phyloP scores from a whole-genome alignment of 495 filamentous ascomycete species.

The Cladorrhinum samala region DNA sequence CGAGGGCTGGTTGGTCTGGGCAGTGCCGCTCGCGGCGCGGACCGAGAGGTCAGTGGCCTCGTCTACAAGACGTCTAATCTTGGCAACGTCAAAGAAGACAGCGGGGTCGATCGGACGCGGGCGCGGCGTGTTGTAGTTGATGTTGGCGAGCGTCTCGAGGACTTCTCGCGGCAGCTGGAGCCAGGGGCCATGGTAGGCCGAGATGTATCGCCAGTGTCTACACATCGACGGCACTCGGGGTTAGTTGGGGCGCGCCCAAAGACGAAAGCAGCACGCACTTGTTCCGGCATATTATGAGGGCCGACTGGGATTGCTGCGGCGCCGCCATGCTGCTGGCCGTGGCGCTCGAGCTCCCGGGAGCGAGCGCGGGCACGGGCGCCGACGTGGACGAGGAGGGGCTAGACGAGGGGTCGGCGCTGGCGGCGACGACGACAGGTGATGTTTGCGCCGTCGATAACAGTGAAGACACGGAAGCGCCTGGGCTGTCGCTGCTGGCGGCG shows the following conservation, averaged over 20 bases:
- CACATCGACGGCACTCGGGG: not conserved
- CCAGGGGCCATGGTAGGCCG: slow-evolving; percentile 78
- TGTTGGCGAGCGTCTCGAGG: slow-evolving; percentile 69
- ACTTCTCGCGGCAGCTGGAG: slow-evolving; percentile 78
- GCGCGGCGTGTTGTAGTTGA: slow-evolving; percentile 67
- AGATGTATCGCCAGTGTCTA: slow-evolving; percentile 80
- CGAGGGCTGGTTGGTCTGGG: slow-evolving; percentile 54
- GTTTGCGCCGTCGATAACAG: too few relatives aligned
- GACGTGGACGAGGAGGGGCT: not conserved
- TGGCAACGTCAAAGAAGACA: slow-evolving; percentile 75
- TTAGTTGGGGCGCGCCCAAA: not conserved
- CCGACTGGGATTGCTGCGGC: not conserved
- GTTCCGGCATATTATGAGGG: slow-evolving; percentile 14
- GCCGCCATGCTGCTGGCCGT: slow-evolving; percentile 2
- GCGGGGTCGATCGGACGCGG: slow-evolving; percentile 73
- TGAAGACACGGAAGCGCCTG: too few relatives aligned
- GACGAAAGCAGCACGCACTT: slow-evolving; percentile 10
- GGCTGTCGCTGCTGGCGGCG: too few relatives aligned
- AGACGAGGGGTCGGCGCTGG: too few relatives aligned
- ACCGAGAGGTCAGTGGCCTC: slow-evolving; percentile 71
- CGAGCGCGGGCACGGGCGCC: not conserved
- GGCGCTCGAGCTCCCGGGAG: not conserved
- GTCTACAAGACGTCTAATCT: slow-evolving; percentile 70
- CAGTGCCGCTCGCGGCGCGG: slow-evolving; percentile 64
- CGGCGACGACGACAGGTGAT: too few relatives aligned